Evolutionary conservation across 2,329 filamentous ascomycete genomes (phyloP).

Genomic region (Ascochyta lentis): DNA sequence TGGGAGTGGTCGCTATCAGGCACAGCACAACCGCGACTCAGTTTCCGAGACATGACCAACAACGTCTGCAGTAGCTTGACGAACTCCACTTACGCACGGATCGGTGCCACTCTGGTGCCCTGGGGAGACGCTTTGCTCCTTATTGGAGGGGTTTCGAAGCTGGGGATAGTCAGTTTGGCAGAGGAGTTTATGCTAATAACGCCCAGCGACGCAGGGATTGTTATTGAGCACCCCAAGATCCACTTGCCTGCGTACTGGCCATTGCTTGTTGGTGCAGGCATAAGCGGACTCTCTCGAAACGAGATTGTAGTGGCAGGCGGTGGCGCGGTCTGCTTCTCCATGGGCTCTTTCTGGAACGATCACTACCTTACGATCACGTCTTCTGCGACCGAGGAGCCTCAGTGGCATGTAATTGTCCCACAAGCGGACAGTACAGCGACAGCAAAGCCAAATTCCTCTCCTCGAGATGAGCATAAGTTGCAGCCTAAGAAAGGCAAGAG

Average conservation of each 20-base stretch:
- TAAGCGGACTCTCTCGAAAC: constrained; percentile 55
- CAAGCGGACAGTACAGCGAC: constrained; percentile 21
- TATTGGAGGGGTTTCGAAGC: constrained; percentile 58
- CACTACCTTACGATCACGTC: constrained; percentile 32
- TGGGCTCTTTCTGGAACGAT: constrained; percentile 82
- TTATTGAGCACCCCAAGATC: constrained; percentile 29
- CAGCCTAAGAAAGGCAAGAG: constrained; percentile 21
- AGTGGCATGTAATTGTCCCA: constrained; percentile 26
- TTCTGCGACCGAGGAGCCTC: constrained; percentile 18
- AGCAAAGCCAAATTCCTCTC: constrained; percentile 11
- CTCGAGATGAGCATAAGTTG: constrained; percentile 18
- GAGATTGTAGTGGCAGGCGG: constrained; percentile 74
- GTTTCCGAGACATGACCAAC: constrained; percentile 40
- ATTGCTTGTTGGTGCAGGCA: constrained; percentile 73
- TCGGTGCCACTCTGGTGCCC: constrained; percentile 60
- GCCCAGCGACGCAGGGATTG: constrained; percentile 25
- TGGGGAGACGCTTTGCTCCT: constrained; percentile 57
- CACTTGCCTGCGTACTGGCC: constrained; percentile 58
- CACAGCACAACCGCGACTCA: constrained; percentile 36
- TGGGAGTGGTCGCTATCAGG: constrained; percentile 67
- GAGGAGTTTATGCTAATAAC: constrained; percentile 40
- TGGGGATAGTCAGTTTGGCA: constrained; percentile 32
- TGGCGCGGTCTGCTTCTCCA: constrained; percentile 88
- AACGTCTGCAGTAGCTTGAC: constrained; percentile 23
- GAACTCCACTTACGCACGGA: constrained; percentile 48